Percentiles rank a stretch among this genome's conserved stretches.
Conservation (phyloP, 352 stramenopile genomes). For the Globisporangium orthogonon region DNA sequence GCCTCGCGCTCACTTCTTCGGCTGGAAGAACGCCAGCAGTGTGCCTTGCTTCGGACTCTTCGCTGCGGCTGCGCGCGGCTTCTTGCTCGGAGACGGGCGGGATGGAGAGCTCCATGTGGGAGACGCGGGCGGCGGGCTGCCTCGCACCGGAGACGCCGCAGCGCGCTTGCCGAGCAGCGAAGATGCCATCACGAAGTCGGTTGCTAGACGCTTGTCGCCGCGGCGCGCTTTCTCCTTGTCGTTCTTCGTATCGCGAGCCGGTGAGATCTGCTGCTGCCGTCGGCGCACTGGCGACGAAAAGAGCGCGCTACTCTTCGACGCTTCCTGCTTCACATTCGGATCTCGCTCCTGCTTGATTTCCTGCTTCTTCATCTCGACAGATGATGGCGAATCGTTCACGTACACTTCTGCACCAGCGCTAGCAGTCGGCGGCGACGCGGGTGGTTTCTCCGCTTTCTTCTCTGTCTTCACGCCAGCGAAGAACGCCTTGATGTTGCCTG, state of each 20-base stretch:
- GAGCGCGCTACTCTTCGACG: constrained; percentile 6
- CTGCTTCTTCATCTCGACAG: background rate
- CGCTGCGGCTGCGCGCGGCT: constrained; percentile 1
- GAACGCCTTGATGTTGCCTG: constrained; percentile 55
- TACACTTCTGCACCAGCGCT: background rate
- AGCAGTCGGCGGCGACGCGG: background rate
- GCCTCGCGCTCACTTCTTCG: constrained; percentile 10
- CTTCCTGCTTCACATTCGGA: constrained; percentile 1
- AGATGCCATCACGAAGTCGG: constrained; percentile 37
- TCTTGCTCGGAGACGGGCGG: constrained; percentile 8
- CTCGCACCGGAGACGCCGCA: background rate
- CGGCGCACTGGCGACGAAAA: background rate
- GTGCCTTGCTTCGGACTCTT: constrained; percentile 19
- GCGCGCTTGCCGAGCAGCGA: constrained; percentile 37
- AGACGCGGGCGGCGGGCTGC: background rate
- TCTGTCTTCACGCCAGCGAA: constrained; percentile 51
- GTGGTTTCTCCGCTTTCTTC: constrained; percentile 8
- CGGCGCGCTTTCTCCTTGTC: background rate
- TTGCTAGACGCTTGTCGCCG: background rate
- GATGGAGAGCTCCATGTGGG: background rate
- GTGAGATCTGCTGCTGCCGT: constrained; percentile 4
- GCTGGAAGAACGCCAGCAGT: constrained; percentile 30
- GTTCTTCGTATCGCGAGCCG: constrained; percentile 1
- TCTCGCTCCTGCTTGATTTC: background rate
- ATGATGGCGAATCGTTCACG: background rate